Percentiles rank a stretch among this genome's conserved stretches.
phyloP scores from a whole-genome alignment of 768 basidiomycete species.

The Sutorius australiensis region DNA sequence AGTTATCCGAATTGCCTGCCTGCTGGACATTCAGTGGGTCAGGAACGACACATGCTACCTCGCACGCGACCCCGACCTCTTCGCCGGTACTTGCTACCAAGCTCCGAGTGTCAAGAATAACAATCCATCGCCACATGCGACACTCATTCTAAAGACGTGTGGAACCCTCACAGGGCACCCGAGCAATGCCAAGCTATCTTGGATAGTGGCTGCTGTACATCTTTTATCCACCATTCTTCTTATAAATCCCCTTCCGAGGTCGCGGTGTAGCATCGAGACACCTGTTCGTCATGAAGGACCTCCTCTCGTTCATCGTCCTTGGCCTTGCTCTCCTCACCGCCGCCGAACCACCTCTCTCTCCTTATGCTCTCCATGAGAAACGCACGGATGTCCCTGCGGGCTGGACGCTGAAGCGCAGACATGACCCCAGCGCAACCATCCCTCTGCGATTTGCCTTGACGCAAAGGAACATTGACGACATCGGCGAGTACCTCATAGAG shows the following conservation, averaged over 20 bases:
- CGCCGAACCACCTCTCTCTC: constrained; percentile 15
- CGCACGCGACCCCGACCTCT: neutral
- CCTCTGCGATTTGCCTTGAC: constrained; percentile 29
- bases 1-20: neutral
- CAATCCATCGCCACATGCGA: neutral
- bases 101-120: neutral
- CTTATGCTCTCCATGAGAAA: constrained; percentile 37
- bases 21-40: neutral
- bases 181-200: neutral
- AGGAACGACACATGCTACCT: neutral
- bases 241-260: constrained; percentile 8
- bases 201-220: neutral
- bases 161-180: neutral
- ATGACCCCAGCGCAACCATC: constrained; percentile 27
- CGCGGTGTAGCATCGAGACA: neutral
- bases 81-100: neutral
- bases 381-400: constrained; percentile 32
- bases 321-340: constrained; percentile 17
- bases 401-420: constrained; percentile 39
- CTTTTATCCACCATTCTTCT: constrained; percentile 4
- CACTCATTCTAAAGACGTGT: neutral
- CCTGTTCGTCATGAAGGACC: constrained; percentile 12
- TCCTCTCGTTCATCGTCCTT: constrained; percentile 15
- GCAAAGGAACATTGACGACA: too few relatives aligned
- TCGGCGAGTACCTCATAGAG: constrained; percentile 26